Percentiles rank a stretch among this genome's conserved stretches.
Evolutionary conservation across 2,329 filamentous ascomycete genomes (phyloP).

Genomic region (Beauveria pseudobassiana): DNA sequence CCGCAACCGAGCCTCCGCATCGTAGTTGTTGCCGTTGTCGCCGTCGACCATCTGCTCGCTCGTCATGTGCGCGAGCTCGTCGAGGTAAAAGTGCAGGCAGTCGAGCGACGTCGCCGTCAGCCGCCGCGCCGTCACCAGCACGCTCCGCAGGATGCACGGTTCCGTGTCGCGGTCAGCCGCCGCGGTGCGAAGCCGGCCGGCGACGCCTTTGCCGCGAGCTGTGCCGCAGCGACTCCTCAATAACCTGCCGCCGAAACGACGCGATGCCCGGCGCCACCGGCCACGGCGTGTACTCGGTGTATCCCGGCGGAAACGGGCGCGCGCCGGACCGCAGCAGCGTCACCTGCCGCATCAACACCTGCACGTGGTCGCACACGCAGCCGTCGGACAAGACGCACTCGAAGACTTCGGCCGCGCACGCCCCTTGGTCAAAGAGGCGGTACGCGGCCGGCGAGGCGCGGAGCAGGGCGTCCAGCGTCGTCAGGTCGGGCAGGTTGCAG

Average conservation of each 20-base stretch:
- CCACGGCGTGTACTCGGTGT: slow-evolving; percentile 6
- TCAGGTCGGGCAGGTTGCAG: background rate
- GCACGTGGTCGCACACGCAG: background rate
- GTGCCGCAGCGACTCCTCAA: slow-evolving; percentile 4
- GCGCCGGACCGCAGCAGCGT: background rate
- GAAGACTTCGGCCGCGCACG: background rate
- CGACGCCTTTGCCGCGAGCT: background rate
- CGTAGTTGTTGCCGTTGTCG: background rate
- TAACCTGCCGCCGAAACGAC: slow-evolving; percentile 1
- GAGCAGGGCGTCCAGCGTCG: background rate
- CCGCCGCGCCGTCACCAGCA: slow-evolving; percentile 3
- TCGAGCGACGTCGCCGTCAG: background rate
- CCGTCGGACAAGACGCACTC: background rate
- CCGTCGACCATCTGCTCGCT: background rate
- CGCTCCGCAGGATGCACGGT: background rate
- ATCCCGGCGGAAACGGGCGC: slow-evolving; percentile 3
- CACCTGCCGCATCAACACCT: slow-evolving; percentile 3
- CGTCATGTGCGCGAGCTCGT: background rate
- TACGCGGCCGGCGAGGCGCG: slow-evolving; percentile 1
- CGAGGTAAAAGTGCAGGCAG: background rate
- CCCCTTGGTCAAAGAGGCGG: background rate
- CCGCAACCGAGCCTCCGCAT: background rate
- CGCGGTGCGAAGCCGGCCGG: background rate
- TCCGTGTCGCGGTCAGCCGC: background rate
- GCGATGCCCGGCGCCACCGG: background rate